Base-by-base conservation (phyloP, 2,329 filamentous ascomycete species). In the Sporothrix inflata region DNA sequence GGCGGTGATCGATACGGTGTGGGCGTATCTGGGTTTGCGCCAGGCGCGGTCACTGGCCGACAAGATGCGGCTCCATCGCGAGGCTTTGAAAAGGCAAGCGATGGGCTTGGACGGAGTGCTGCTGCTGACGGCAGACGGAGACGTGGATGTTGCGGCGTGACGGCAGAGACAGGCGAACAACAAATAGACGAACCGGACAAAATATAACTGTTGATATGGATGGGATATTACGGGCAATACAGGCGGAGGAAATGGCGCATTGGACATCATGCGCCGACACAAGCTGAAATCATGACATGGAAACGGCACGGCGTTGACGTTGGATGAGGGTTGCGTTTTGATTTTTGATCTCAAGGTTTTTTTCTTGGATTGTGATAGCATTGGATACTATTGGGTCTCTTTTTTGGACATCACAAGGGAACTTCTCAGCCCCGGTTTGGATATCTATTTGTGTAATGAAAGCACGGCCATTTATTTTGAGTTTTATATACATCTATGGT, bases 11-110 rank as follows among this genome's bases (percentile, higher is more conserved):
- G 83, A 85, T 57, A 84, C 84, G 11, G 82, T 87, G 14, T 87
- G 84, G 83, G 79, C 81, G 66, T 82, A 84, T 55, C 83, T 86
- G 78, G 86, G 86, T 9, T 86, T 88, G 83, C 78, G 84, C 45
- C 84, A 86, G 74, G 85, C 85, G 1, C 80, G 81, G 71, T 78
- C 80, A 21, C 78, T 86, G 73, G 82, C 83, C 49, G 83, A 85
- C 55, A 76, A 75, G 40, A 73, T 79, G 27, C 74, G 76, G n/a
- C 70, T 72, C 1, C 76, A 78, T 63, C 71, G 73, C 24, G 77
- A 76, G 7, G 70, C 68, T 19, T 2, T 76, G 70, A 73, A 76
- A 30, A 11, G 27, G 24, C 21, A 47, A n/a, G n/a, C 14, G 14
- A 14, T 30, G 49, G 30, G 49, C 2, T 9, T 65, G 4, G 24